Base-by-base conservation (phyloP, 768 basidiomycete genomes). In the Crucibulum laeve region DNA sequence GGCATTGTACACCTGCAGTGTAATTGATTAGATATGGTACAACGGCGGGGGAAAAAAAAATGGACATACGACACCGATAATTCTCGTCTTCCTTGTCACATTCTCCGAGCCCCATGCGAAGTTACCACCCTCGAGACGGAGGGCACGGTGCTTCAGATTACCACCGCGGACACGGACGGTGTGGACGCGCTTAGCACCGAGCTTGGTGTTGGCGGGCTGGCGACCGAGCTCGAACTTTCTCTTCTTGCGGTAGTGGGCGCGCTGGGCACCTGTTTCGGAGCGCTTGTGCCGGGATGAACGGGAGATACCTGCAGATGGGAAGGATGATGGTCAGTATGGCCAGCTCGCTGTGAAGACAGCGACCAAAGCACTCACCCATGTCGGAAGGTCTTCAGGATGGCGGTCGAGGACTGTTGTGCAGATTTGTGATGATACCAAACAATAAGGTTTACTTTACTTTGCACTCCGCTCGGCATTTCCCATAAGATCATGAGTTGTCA, bases 221-320 rank as follows among this genome's bases (percentile, higher is more conserved):
- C 96, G 92, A 64, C 95, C 96, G 60, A 97, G 84, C 80, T 99
- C 96, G 73, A 98, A 98, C 77, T 98, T 97, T 86, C 96, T 85
- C 91, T 98, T 99, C 82, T 99, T 99, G 79, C 95, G 91, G 76
- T 93, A 95, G 74, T 87, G 83, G 57, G 92, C 83, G 58, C 88
- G 86, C 70, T 92, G 88, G 47, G 88, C 91, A 60, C 91, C 95
- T 38, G 91, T 85, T 57, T 80, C 86, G 54, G 92, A 88, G 65
- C 94, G 91, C 74, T 98, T 98, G 80, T 98, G 92, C 66, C 95
- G 81, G 59, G 93, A 95, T 53, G 92, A 82, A 59, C 95, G 87
- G 61, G 95, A 89, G 67, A 98, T 97, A 91, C 94, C 94, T 92
- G 56, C 15, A 24, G 18, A 45, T 4, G 43, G 43, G 53, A 19